These are phyloP conservation scores for Crucibulum laeve DNA, from an alignment of 768 basidiomycete species.

Conservation along the genomic window DNA sequence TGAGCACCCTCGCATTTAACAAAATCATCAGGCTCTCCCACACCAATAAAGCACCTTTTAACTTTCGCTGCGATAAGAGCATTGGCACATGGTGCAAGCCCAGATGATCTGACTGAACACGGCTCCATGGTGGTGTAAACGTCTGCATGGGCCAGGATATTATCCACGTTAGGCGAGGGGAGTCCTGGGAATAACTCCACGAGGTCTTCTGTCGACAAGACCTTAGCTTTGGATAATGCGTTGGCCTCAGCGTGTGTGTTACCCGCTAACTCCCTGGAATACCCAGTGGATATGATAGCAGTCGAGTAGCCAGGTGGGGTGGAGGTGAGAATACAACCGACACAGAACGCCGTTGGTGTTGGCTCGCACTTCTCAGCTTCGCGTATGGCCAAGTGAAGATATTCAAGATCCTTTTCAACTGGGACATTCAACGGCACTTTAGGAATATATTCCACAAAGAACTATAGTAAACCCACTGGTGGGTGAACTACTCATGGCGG, in stretches of 20 bases:
- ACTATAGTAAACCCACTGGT: too few species aligned
- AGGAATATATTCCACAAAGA: too few species aligned
- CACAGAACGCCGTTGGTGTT: conserved; percentile 78
- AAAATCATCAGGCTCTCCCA: conserved; percentile 89
- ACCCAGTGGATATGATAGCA: conserved; percentile 77
- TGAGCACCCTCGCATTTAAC: conserved; percentile 87
- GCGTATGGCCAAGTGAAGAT: conserved; percentile 59
- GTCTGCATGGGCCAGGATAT: conserved; percentile 57
- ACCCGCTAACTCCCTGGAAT: conserved; percentile 86
- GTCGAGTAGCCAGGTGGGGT: too few species aligned
- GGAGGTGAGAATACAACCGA: conserved; percentile 82
- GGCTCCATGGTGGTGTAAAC: conserved; percentile 97
- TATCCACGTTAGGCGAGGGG: conserved; percentile 32
- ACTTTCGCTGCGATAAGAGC: conserved; percentile 72
- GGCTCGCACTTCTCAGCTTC: conserved; percentile 73
- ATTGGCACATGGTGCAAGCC: conserved; percentile 81
- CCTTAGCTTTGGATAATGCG: conserved; percentile 68
- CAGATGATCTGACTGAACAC: conserved; percentile 86
- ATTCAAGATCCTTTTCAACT: too few species aligned
- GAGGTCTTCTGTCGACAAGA: conserved; percentile 41
- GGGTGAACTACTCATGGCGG: too few species aligned
- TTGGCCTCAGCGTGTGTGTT: conserved; percentile 99
- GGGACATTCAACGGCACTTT: too few species aligned
- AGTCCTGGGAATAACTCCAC: conserved; percentile 35
- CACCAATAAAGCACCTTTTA: conserved; percentile 81